These are phyloP conservation scores for Eimeria falciformis DNA, from an alignment of 169 alveolate species.

Conservation along the genomic window DNA sequence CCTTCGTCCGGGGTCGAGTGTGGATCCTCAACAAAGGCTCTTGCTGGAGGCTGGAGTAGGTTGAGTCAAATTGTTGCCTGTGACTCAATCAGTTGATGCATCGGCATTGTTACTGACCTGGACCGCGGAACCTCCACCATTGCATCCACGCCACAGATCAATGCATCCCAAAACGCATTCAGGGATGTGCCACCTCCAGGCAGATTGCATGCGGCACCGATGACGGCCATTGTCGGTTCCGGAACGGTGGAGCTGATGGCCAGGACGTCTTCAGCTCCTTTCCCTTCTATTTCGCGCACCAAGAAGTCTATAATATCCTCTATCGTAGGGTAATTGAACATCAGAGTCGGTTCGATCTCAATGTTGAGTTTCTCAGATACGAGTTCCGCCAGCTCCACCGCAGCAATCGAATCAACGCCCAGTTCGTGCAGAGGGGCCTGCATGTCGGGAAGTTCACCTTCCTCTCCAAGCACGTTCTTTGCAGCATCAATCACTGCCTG, in stretches of 20 bases:
- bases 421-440: slow-evolving; percentile 86
- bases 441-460: slow-evolving; percentile 67
- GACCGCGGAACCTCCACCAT: slow-evolving; percentile 82
- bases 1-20: slow-evolving; percentile 81
- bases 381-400: slow-evolving; percentile 83
- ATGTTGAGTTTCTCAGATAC: slow-evolving; percentile 80
- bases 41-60: slow-evolving; percentile 82
- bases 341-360: slow-evolving; percentile 83
- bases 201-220: slow-evolving; percentile 83
- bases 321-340: slow-evolving; percentile 86
- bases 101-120: slow-evolving; percentile 33
- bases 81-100: neutral
- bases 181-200: slow-evolving; percentile 85
- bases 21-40: slow-evolving; percentile 90
- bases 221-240: slow-evolving; percentile 75
- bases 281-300: slow-evolving; percentile 75
- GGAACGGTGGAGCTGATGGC: neutral
- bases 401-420: slow-evolving; percentile 86
- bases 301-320: slow-evolving; percentile 82
- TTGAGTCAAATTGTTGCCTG: neutral
- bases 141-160: slow-evolving; percentile 82
- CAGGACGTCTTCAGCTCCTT: slow-evolving; percentile 49
- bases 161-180: slow-evolving; percentile 81
- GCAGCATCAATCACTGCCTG: slow-evolving; percentile 77
- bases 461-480: slow-evolving; percentile 70